Evolutionary conservation across 1,284 basidiomycete genomes (phyloP), one percentile per base, ranked within the genome.

Genomic region (Cryptococcus floricola): DNA sequence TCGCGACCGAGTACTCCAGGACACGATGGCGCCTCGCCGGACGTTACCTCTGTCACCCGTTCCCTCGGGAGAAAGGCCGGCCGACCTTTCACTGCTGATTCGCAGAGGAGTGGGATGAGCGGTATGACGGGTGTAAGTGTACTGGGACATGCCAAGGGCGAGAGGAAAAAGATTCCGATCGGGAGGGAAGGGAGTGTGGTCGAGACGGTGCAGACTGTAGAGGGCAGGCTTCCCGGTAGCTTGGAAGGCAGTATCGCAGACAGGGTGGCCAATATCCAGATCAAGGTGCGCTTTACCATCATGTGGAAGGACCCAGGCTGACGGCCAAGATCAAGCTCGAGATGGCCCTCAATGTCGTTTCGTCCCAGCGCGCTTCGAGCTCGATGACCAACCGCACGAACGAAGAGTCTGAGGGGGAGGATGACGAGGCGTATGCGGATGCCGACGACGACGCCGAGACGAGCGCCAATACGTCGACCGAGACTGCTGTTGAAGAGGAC

Each of bases 211-310:
- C 54, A 51, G 28, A 49, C 55, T 48, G 54, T 31, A 34, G 31
- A 47, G 37, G 28, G 12, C n/a, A 44, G 44, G 38, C 25, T 37
- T 49, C 37, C 41, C 31, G 53, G 58, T 43, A 47, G n/a, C 18
- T 18, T 39, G 48, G 19, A 46, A 39, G 28, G 54, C 34, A 48
- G 45, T 50, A 66, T 64, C 50, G 52, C 60, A 18, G 39, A 60
- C 44, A 48, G 62, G 16, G 57, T 66, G 27, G 62, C 60, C 0
- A 58, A 45, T 48, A 64, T 66, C 34, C 64, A 66, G 43, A 60
- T 58, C 28, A 66, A 66, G 56, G 64, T 66, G 46, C 47, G 59
- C 48, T 16, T 25, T 18, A 28, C 19, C 25, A 25, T 28, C 31
- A 18, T 37, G 6, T 18, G 14, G 16, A 42, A 16, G 7, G 23